Base-by-base conservation (phyloP, 768 basidiomycete species). In the Collybia sp. region DNA sequence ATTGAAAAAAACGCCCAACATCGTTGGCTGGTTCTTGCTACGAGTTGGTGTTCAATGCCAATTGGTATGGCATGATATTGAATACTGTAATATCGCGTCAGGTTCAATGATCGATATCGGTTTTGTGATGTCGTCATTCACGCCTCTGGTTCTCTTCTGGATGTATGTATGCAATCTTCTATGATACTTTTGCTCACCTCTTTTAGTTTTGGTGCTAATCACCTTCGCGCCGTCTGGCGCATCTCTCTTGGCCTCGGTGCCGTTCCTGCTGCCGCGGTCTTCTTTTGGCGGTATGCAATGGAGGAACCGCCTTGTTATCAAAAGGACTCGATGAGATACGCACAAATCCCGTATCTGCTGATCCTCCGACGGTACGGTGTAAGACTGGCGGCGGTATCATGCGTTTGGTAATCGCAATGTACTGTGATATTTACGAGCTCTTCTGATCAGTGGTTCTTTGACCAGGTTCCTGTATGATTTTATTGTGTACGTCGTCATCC, bases 201-300 rank as follows among this genome's bases (percentile, higher is more conserved):
- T 25, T 25, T 25, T 44, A 88, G 85, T 55, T 92, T 86, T 50
- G 88, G 89, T 13, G 55, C 75, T 35, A 62, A 88, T 48, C 92
- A 93, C 59, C 80, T 94, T 37, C 77, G 85, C 15, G 86, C 83
- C 3, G 85, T 90, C 2, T 94, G 91, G 91, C 82, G 93, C 41
- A 53, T 88, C 30, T 88, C 91, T 19, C 76, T 94, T 11, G 93
- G 88, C 18, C 74, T 95, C 12, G 92, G 93, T 30, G 67, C 83
- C 35, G 58, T 95, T 40, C 92, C 92, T 25, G 91, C 92, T 9
- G 48, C 80, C 5, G 76, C 77, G 5, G 83, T 93, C 12, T 81
- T 94, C 56, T 56, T 89, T 43, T 93, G 93, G 91, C 88, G 93
- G 50, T 58, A 90, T 44, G 77, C 70, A 46, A 91, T 93, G 85